Percentiles rank a stretch among this genome's conserved stretches.
These are phyloP conservation scores for Hanseniaspora guilliermondii DNA, from an alignment of 805 yeast genomes.

Conservation along the genomic window DNA sequence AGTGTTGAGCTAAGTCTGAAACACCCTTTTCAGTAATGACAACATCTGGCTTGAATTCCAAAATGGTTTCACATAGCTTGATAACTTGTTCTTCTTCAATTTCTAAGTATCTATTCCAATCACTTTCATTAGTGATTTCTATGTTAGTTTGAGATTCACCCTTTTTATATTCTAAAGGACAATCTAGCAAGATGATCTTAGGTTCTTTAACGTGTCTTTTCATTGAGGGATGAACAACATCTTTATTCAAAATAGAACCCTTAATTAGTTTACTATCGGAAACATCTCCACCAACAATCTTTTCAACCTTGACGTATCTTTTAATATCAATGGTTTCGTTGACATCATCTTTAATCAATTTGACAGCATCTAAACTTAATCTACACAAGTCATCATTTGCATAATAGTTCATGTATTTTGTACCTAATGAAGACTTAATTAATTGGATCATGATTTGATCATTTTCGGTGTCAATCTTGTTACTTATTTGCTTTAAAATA, in stretches of 20 bases:
- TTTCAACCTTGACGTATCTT: slow-evolving; percentile 85
- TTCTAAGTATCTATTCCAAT: slow-evolving; percentile 88
- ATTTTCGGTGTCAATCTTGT: slow-evolving; percentile 69
- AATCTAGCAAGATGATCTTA: slow-evolving; percentile 74
- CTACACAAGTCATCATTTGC: slow-evolving; percentile 71
- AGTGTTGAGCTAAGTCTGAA: slow-evolving; percentile 94
- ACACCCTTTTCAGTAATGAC: slow-evolving; percentile 98
- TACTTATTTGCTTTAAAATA: slow-evolving; percentile 69
- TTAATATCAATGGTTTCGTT: slow-evolving; percentile 76
- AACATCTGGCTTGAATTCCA: slow-evolving; percentile 78
- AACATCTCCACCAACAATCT: slow-evolving; percentile 96
- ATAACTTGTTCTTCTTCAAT: slow-evolving; percentile 97
- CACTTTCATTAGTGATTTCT: slow-evolving; percentile 90
- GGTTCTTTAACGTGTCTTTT: slow-evolving; percentile 81
- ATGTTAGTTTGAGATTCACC: slow-evolving; percentile 98
- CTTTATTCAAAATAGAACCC: slow-evolving; percentile 89
- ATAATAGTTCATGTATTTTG: slow-evolving; percentile 89
- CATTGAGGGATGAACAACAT: slow-evolving; percentile 98
- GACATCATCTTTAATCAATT: slow-evolving; percentile 44
- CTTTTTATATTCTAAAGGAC: slow-evolving; percentile 95
- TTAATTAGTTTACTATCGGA: slow-evolving; percentile 64
- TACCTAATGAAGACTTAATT: slow-evolving; percentile 86
- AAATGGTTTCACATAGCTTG: slow-evolving; percentile 68
- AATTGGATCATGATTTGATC: slow-evolving; percentile 78
- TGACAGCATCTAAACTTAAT: slow-evolving; percentile 77